A percentile compares a stretch with the other conserved stretches of the same genome.
Conservation (phyloP, 106 monocot species). For the Allium cepa region DNA sequence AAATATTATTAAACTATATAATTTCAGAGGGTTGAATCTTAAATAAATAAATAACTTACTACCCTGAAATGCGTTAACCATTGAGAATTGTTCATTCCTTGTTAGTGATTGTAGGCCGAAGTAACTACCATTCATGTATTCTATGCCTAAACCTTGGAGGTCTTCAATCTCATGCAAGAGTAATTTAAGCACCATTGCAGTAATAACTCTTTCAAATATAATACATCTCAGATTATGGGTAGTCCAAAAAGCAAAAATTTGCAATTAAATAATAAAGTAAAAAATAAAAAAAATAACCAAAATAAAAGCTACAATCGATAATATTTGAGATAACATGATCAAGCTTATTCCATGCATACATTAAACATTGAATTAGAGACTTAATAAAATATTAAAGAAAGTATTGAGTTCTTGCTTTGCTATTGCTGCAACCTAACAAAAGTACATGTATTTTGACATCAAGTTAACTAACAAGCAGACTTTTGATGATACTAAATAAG, state of each 20-base stretch:
- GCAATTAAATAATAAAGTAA: neutral
- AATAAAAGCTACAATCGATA: too few species aligned
- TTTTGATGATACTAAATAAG: too few species aligned
- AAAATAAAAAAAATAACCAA: too few species aligned
- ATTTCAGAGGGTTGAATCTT: too few species aligned
- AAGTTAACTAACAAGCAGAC: too few species aligned
- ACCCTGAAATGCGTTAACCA: conserved; percentile 47
- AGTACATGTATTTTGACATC: too few species aligned
- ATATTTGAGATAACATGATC: too few species aligned
- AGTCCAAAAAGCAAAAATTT: conserved; percentile 13
- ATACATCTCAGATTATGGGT: conserved; percentile 51
- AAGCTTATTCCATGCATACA: too few species aligned
- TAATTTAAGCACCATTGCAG: conserved; percentile 43
- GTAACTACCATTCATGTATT: conserved; percentile 43
- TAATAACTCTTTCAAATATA: conserved; percentile 68
- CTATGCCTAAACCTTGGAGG: conserved; percentile 29
- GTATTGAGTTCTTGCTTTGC: too few species aligned
- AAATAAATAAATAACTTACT: conserved; percentile 27
- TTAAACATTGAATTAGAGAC: too few species aligned
- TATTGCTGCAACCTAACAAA: too few species aligned
- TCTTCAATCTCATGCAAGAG: conserved; percentile 28
- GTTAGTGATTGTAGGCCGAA: conserved; percentile 25
- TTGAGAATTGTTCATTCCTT: conserved; percentile 39
- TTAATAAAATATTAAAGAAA: too few species aligned
- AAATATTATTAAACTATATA: neutral